phyloP scores from a whole-genome alignment of 768 basidiomycete species.

The Dioszegia crocea region DNA sequence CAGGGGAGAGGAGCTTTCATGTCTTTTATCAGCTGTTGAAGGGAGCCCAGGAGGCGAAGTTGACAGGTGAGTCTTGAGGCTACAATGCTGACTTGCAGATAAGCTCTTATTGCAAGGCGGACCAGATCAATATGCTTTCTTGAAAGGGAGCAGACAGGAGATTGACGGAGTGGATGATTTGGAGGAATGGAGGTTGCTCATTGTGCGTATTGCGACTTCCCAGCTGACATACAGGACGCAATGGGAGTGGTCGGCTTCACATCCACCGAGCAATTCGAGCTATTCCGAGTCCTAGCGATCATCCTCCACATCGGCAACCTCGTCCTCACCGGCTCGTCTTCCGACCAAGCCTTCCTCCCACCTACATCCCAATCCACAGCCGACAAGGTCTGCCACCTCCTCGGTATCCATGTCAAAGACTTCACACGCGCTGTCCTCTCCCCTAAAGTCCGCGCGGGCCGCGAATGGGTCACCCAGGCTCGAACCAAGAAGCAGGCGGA shows the following conservation, averaged over 20 bases:
- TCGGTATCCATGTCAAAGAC: constrained; percentile 80
- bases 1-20: constrained; percentile 89
- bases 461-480: constrained; percentile 95
- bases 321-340: constrained; percentile 67
- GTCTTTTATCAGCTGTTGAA: constrained; percentile 93
- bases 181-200: constrained; percentile 78
- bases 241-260: constrained; percentile 87
- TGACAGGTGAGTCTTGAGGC: constrained; percentile 59
- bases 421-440: constrained; percentile 83
- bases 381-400: constrained; percentile 72
- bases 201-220: constrained; percentile 54
- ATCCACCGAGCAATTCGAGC: constrained; percentile 74
- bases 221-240: constrained; percentile 57
- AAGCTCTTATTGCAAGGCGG: constrained; percentile 67
- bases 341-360: constrained; percentile 65
- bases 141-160: constrained; percentile 81
- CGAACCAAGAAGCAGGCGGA: constrained; percentile 84
- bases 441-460: constrained; percentile 85
- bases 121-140: constrained; percentile 79
- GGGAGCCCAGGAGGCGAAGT: constrained; percentile 57
- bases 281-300: constrained; percentile 90
- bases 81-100: constrained; percentile 53
- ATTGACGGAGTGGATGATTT: constrained; percentile 93
- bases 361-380: constrained; percentile 56
- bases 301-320: constrained; percentile 96